Conservation (phyloP, 306 rosid species). For the Crotalaria pallida region DNA sequence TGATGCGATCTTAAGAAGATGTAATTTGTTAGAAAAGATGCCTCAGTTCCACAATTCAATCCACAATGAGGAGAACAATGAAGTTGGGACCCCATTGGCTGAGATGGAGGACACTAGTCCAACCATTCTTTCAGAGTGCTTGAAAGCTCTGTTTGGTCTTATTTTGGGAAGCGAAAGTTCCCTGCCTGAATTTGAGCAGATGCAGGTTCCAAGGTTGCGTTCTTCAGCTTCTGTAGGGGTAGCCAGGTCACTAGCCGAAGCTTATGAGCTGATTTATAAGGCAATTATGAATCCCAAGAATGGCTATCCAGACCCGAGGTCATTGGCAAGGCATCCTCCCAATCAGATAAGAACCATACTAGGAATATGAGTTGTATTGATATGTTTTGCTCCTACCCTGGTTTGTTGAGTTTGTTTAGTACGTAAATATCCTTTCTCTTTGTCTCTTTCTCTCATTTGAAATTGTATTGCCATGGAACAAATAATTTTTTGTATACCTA, state of each 20-base stretch:
- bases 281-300: conserved; percentile 87
- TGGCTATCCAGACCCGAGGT: conserved; percentile 79
- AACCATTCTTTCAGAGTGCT: conserved; percentile 58
- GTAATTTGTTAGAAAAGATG: conserved; percentile 77
- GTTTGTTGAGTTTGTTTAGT: neutral
- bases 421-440: conserved; percentile 20
- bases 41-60: conserved; percentile 41
- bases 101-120: conserved; percentile 72
- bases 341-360: conserved; percentile 95
- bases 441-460: neutral
- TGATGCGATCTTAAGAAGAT: conserved; percentile 60
- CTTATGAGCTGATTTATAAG: conserved; percentile 67
- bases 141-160: conserved; percentile 79
- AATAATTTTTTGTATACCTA: neutral
- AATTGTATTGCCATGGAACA: conserved; percentile 2
- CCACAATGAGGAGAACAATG: conserved; percentile 32
- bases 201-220: conserved; percentile 88
- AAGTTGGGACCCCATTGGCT: conserved; percentile 49
- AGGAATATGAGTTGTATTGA: conserved; percentile 56
- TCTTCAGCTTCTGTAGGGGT: conserved; percentile 82
- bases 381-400: neutral
- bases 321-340: conserved; percentile 97
- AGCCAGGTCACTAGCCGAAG: conserved; percentile 74
- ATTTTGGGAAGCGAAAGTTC: conserved; percentile 86
- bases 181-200: conserved; percentile 88